Base-by-base conservation (phyloP, 805 yeast species). In the Lipomyces starkeyi region DNA sequence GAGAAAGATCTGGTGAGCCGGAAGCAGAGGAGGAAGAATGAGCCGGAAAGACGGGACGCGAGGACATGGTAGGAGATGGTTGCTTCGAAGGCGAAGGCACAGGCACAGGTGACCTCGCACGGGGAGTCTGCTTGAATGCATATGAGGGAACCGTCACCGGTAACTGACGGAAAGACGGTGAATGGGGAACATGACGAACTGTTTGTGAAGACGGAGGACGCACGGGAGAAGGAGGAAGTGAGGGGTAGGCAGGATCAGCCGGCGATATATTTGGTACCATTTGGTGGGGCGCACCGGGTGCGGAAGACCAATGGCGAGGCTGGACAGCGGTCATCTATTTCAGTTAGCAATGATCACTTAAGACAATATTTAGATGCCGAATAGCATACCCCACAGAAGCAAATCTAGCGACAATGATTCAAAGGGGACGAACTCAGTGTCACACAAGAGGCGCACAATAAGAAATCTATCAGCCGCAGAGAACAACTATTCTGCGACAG, bases 111-210 rank as follows among this genome's bases (percentile, higher is more conserved):
- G 59, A 57, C 43, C 34, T 22, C 34, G 56, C 27, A 22, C 54
- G 58, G n/a, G 59, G 25, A n/a, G 59, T 34, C 27, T 57, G 62
- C 63, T 29, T 14, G 43, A 60, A 27, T 1, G 49, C 57, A n/a
- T 60, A 60, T 1, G 40, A 32, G 13, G 57, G 27, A 17, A 27
- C 49, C 6, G 61, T 53, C 32, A 14, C 9, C 7, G 63, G 60
- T 34, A 63, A 9, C 47, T 61, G 64, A 14, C 65, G 59, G 57
- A 62, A 65, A 25, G 67, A 64, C 3, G 70, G 70, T 14, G 63
- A 61, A 54, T 64, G 70, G 4, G 70, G 70, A 9, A 67, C 62
- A 52, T 67, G 70, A n/a, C 70, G 67, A 14, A 67, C 67, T 11
- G 63, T 14, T 29, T 53, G 58, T 32, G 62, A 20, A n/a, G 66